phyloP scores from a whole-genome alignment of 345 rosid genomes.

The Dipteronia sinensis region DNA sequence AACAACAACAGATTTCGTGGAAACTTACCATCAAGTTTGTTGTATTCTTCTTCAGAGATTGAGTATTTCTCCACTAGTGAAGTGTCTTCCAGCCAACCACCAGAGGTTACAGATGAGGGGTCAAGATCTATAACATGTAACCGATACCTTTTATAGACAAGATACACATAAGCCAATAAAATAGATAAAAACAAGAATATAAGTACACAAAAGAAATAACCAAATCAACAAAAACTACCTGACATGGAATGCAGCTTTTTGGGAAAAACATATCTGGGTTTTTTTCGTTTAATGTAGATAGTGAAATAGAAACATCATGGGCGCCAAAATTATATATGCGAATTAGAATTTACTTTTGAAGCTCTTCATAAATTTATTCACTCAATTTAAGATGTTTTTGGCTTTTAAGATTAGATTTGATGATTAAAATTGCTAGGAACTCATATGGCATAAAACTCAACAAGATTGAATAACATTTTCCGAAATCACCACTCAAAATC shows the following conservation, averaged over 20 bases:
- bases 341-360: neutral
- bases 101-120: slow-evolving; percentile 86
- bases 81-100: slow-evolving; percentile 95
- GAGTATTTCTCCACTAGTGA: slow-evolving; percentile 82
- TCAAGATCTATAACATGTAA: slow-evolving; percentile 81
- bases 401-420: neutral
- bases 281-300: neutral
- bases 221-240: neutral
- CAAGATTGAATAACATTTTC: neutral
- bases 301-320: neutral
- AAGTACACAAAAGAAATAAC: neutral
- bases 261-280: neutral
- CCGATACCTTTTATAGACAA: slow-evolving; percentile 54
- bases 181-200: neutral
- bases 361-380: neutral
- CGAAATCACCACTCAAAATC: neutral
- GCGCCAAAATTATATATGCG: neutral
- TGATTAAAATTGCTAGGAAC: neutral
- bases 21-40: slow-evolving; percentile 62
- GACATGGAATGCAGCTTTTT: neutral
- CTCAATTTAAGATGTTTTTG: neutral
- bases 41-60: slow-evolving; percentile 83
- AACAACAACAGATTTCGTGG: neutral
- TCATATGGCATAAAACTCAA: neutral
- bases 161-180: neutral